These are phyloP conservation scores for Clitopilus hobsonii DNA, from an alignment of 768 basidiomycete species.

Conservation along the genomic window DNA sequence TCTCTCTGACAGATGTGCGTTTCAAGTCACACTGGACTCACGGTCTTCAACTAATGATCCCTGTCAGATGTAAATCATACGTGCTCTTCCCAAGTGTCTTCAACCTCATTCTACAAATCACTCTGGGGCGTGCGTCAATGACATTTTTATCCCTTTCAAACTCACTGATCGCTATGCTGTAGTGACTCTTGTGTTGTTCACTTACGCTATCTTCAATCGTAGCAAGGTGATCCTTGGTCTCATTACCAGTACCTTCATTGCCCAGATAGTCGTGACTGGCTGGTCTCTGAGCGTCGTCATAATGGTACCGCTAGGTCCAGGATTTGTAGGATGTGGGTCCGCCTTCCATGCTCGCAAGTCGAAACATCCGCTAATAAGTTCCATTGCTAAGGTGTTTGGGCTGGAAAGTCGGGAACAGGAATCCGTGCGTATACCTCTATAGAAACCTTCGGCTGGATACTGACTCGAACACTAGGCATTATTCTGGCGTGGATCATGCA, in stretches of 20 bases:
- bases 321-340: slow-evolving; percentile 10
- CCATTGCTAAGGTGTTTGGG: slow-evolving; percentile 5
- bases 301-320: slow-evolving; percentile 6
- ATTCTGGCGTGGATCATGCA: slow-evolving; percentile 13
- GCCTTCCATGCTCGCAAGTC: not conserved
- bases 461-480: slow-evolving; percentile 1
- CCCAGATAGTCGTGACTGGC: slow-evolving; percentile 10
- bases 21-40: not conserved
- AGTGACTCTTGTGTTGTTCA: slow-evolving; percentile 10
- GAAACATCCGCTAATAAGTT: not conserved
- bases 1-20: not conserved
- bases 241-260: slow-evolving; percentile 1
- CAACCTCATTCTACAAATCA: slow-evolving; percentile 2
- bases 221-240: slow-evolving; percentile 1
- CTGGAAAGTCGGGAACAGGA: slow-evolving; percentile 10
- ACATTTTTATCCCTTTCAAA: not conserved
- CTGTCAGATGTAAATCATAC: not conserved
- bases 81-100: not conserved
- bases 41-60: not conserved
- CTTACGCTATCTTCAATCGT: slow-evolving; percentile 8
- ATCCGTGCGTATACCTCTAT: not conserved
- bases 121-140: slow-evolving; percentile 4
- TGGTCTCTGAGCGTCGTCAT: slow-evolving; percentile 12
- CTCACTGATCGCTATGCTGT: not conserved
- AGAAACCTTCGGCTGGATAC: not conserved